Conservation (phyloP, 257 asterid genomes). For the Rehmannia glutinosa region DNA sequence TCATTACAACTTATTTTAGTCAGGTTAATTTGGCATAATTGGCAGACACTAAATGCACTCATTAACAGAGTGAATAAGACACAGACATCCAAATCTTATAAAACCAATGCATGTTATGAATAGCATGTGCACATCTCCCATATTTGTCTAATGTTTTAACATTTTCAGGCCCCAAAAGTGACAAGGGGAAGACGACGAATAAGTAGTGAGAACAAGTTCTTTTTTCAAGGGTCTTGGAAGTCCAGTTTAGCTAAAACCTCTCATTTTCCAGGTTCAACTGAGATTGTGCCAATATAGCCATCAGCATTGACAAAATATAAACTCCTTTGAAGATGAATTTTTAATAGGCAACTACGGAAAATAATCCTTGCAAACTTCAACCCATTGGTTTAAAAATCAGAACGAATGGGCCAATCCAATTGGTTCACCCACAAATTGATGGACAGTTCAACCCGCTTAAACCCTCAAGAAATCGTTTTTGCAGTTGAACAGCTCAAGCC, state of each 20-base stretch:
- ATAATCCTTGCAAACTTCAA: not conserved
- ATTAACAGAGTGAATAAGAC: not conserved
- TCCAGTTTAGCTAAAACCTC: constrained; percentile 5
- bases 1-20: not conserved
- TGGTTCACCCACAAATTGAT: too few relatives aligned
- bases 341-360: not conserved
- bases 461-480: too few relatives aligned
- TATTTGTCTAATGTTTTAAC: too few relatives aligned
- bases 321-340: not conserved
- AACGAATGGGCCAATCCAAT: too few relatives aligned
- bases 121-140: too few relatives aligned
- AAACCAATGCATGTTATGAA: too few relatives aligned
- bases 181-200: too few relatives aligned
- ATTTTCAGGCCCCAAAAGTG: too few relatives aligned
- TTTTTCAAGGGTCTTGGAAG: not conserved
- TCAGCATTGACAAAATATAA: not conserved
- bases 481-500: too few relatives aligned
- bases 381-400: too few relatives aligned
- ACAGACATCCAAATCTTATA: not conserved
- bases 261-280: not conserved
- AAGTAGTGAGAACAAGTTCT: too few relatives aligned
- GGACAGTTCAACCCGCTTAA: too few relatives aligned
- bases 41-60: not conserved
- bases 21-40: not conserved
- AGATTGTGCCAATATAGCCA: not conserved